Evolutionary conservation across 2,329 filamentous ascomycete species (phyloP), one percentile per base, ranked within the genome.

Genomic region (Botrytis deweyae): DNA sequence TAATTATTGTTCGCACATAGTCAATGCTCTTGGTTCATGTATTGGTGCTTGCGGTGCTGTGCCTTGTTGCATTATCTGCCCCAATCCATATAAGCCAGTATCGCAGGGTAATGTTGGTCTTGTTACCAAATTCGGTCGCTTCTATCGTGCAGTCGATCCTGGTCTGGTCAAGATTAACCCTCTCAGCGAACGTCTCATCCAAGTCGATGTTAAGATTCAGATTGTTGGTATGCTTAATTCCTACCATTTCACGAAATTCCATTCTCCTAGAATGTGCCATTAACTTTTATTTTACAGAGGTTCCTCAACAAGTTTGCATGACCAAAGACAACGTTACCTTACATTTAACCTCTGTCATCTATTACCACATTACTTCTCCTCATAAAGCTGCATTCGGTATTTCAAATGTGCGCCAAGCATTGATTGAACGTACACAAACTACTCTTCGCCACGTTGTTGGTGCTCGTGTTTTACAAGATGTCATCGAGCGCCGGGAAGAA

Each of bases 291-390:
- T 40, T 38, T 44, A 68, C 79, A 84, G 92, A 99, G 86, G 96
- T 99, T 38, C 95, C 95, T 29, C 91, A 95, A 84, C 96, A 99
- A 84, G 90, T 95, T 76, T 98, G 96, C 87, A 99, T 99, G 95
- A 99, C 96, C 83, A 98, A 98, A 86, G 96, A 99, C 87, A 99
- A 99, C 80, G 96, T 98, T 76, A 97, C 93, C 64, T 88, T 99
- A 61, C 91, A 95, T 80, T 88, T 99, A 78, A 98, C 95, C 66
- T 97, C 93, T 9, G 96, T 99, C 82, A 98, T 99, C 85, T 99
- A 99, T 88, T 99, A 99, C 86, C 95, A 97, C 87, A 95, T 99
- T 81, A 93, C 92, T 72, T 92, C 93, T 42, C 96, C 96, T 1
- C 95, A 98, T 88, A 98, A 97, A 85, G 94, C 95, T 74, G 95